phyloP scores from a whole-genome alignment of 2,329 filamentous ascomycete species.

The Aspergillus phoenicis region DNA sequence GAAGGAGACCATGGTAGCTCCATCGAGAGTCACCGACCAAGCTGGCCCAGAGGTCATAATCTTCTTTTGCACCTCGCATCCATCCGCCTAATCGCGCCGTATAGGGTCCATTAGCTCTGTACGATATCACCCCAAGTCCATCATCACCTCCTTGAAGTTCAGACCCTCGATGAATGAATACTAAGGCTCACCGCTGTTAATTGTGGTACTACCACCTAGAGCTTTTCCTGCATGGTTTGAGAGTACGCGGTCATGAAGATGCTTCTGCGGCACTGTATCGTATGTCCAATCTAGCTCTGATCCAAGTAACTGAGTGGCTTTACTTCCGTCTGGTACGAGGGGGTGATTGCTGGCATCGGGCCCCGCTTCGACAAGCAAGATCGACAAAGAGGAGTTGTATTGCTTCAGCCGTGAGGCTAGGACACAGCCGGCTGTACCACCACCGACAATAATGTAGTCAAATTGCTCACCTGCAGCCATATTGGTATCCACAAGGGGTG shows the following conservation, averaged over 20 bases:
- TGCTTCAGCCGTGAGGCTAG: slow-evolving; percentile 34
- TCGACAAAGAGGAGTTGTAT: slow-evolving; percentile 19
- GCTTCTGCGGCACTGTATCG: slow-evolving; percentile 31
- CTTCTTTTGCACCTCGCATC: slow-evolving; percentile 21
- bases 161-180: no score
- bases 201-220: slow-evolving; percentile 31
- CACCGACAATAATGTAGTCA: slow-evolving; percentile 31
- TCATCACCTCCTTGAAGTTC: background rate
- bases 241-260: slow-evolving; percentile 27
- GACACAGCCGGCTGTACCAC: slow-evolving; percentile 32
- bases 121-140: slow-evolving; percentile 23
- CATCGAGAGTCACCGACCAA: slow-evolving; percentile 23
- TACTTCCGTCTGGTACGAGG: slow-evolving; percentile 9
- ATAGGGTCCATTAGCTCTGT: background rate
- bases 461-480: background rate
- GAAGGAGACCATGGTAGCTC: slow-evolving; percentile 26
- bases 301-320: slow-evolving; percentile 22
- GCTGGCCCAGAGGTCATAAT: slow-evolving; percentile 28
- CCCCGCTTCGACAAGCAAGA: slow-evolving; percentile 37
- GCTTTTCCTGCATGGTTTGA: slow-evolving; percentile 35
- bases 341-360: slow-evolving; percentile 22
- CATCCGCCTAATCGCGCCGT: slow-evolving; percentile 7
- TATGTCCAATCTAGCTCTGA: slow-evolving; percentile 36
- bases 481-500: background rate
- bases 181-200: slow-evolving; percentile 30